These are phyloP conservation scores for Euclidium syriacum DNA, from an alignment of 345 rosid species.

Conservation along the genomic window DNA sequence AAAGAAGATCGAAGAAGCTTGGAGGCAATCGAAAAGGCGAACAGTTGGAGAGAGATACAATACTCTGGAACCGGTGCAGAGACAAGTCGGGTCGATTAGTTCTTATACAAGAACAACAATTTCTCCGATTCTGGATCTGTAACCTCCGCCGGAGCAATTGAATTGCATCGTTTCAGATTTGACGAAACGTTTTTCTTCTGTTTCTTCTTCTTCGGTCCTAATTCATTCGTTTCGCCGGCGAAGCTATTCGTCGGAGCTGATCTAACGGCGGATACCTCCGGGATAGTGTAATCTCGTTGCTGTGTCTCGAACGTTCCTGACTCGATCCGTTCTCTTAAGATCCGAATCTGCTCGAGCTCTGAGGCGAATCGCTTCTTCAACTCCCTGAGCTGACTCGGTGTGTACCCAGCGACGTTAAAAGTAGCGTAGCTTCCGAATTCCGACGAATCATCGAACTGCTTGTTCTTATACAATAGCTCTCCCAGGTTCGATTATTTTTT, in stretches of 20 bases:
- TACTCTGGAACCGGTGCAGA: no score
- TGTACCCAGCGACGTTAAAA: constrained; percentile 53
- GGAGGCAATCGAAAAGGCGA: no score
- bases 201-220: constrained; percentile 30
- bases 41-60: no score
- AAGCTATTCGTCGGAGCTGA: constrained; percentile 42
- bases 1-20: no score
- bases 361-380: constrained; percentile 40
- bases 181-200: constrained; percentile 45
- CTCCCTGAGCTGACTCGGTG: constrained; percentile 44
- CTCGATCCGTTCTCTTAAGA: constrained; percentile 48
- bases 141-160: not conserved
- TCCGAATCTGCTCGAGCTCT: constrained; percentile 68
- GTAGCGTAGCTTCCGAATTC: constrained; percentile 42
- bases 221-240: constrained; percentile 20
- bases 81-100: no score
- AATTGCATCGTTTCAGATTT: constrained; percentile 37
- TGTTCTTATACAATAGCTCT: no score
- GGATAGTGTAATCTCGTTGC: not conserved
- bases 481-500: no score
- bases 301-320: constrained; percentile 27
- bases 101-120: no score
- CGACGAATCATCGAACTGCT: constrained; percentile 36
- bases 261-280: constrained; percentile 13
- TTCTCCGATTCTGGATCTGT: constrained; percentile 12